Evolutionary conservation across 2,329 filamentous ascomycete species (phyloP).

Genomic region (Cephalotrichum gorgonifer): DNA sequence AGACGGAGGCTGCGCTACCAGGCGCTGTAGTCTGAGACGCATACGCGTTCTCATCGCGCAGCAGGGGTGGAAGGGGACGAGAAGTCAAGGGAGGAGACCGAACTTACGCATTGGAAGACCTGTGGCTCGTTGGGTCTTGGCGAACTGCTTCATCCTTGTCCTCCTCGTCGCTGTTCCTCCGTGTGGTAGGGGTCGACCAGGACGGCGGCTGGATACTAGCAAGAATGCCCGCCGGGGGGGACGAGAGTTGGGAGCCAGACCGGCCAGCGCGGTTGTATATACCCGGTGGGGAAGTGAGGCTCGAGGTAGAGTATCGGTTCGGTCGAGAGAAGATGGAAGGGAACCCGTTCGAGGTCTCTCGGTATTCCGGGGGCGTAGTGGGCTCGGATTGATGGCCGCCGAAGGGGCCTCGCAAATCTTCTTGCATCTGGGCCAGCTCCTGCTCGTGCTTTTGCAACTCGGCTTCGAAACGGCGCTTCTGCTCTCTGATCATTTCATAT

Average conservation of each 20-base stretch:
- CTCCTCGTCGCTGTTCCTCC: constrained; percentile 84
- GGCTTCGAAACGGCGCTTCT: constrained; percentile 79
- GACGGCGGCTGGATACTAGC: constrained; percentile 49
- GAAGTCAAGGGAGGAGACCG: too few relatives aligned
- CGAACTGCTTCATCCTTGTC: constrained; percentile 70
- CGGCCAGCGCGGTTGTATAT: constrained; percentile 63
- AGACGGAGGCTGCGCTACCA: too few relatives aligned
- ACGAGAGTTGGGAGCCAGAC: constrained; percentile 70
- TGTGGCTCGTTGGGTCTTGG: constrained; percentile 59
- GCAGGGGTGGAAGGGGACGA: background rate
- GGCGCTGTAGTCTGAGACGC: background rate
- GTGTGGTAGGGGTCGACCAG: constrained; percentile 75
- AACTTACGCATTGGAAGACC: constrained; percentile 72
- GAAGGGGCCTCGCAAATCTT: constrained; percentile 55
- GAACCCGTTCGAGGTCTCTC: constrained; percentile 61
- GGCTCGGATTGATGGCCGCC: constrained; percentile 83
- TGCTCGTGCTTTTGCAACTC: constrained; percentile 85
- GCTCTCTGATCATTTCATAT: constrained; percentile 82
- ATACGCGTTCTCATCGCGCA: background rate
- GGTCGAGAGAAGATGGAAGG: constrained; percentile 72
- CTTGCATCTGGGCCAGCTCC: constrained; percentile 76
- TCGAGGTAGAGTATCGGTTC: constrained; percentile 82
- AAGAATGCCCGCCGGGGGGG: constrained; percentile 54
- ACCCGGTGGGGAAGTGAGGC: constrained; percentile 71
- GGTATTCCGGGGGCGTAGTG: constrained; percentile 90